Base-by-base conservation (phyloP, 306 rosid species). In the Sindora glabra region DNA sequence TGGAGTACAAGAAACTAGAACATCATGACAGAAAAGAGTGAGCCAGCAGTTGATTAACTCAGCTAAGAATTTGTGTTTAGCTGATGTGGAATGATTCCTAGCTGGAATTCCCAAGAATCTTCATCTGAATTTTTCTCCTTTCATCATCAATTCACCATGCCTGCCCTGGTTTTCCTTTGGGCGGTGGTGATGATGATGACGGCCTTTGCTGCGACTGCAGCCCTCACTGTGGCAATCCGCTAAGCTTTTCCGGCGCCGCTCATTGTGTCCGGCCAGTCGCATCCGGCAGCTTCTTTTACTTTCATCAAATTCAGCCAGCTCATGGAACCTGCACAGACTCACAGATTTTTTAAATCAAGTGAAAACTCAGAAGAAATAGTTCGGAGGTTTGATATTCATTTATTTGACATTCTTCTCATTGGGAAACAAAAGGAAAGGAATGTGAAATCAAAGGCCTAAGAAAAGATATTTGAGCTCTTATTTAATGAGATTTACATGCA, bases 1-100 rank as follows among this genome's bases (percentile, higher is more conserved):
- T 61, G 63, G 69, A 56, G n/a, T n/a, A n/a, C n/a, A n/a, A n/a
- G n/a, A n/a, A n/a, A n/a, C n/a, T n/a, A n/a, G n/a, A n/a, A n/a
- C n/a, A n/a, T n/a, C n/a, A n/a, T 86, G 95, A 90, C 95, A 86
- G 86, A 84, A 86, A 90, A 86, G 85, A 86, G 86, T 18, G 86
- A 86, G 86, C 90, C 40, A n/a, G 53, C 53, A 47, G 56, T n/a
- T n/a, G n/a, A n/a, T n/a, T n/a, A n/a, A n/a, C n/a, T n/a, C n/a
- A n/a, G n/a, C n/a, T n/a, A 56, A 21, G 9, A 27, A 26, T n/a
- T n/a, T n/a, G 15, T 62, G 21, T 55, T 77, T 67, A 84, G 64
- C 75, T 74, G 65, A 84, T 70, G 59, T 80, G 79, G 47, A 80
- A 62, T 34, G 74, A 80, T 39, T 83, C 85, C 75, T 64, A 72